phyloP scores from a whole-genome alignment of 2,329 filamentous ascomycete genomes.

The Aspergillus sp. region DNA sequence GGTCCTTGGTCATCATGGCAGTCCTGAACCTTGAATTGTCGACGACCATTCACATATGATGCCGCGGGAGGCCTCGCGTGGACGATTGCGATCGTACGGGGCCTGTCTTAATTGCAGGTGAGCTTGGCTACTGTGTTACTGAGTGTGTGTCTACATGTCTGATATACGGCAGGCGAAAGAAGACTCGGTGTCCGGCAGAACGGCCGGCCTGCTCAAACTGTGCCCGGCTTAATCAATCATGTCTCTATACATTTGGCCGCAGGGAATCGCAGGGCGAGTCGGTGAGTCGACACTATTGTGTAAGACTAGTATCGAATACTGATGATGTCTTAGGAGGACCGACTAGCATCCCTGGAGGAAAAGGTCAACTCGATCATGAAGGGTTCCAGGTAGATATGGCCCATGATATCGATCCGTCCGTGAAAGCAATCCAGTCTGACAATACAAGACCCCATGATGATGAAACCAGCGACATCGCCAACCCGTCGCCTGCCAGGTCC shows the following conservation, averaged over 20 bases:
- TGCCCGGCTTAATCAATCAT: constrained; percentile 41
- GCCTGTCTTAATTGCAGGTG: constrained; percentile 43
- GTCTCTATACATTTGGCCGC: constrained; percentile 36
- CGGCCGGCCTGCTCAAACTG: constrained; percentile 47
- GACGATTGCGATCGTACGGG: constrained; percentile 27
- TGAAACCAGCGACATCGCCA: neutral
- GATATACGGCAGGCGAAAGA: constrained; percentile 35
- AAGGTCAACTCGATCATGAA: constrained; percentile 46
- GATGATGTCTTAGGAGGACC: constrained; percentile 37
- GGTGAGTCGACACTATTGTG: constrained; percentile 23
- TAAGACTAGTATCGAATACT: constrained; percentile 1
- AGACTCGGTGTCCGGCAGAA: constrained; percentile 46
- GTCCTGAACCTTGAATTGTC: neutral
- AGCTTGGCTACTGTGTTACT: constrained; percentile 6
- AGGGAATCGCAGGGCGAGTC: constrained; percentile 34
- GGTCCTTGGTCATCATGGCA: neutral
- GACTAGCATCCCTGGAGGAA: constrained; percentile 45
- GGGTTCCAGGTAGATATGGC: constrained; percentile 27
- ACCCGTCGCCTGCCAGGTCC: constrained; percentile 5
- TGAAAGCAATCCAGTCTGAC: too few species aligned
- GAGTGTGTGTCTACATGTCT: constrained; percentile 5
- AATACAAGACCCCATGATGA: neutral
- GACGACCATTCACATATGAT: constrained; percentile 11
- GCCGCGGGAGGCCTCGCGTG: constrained; percentile 22
- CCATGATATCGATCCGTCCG: neutral